Evolutionary conservation across 2,329 filamentous ascomycete genomes (phyloP).

Genomic region (Colletotrichum aenigma): DNA sequence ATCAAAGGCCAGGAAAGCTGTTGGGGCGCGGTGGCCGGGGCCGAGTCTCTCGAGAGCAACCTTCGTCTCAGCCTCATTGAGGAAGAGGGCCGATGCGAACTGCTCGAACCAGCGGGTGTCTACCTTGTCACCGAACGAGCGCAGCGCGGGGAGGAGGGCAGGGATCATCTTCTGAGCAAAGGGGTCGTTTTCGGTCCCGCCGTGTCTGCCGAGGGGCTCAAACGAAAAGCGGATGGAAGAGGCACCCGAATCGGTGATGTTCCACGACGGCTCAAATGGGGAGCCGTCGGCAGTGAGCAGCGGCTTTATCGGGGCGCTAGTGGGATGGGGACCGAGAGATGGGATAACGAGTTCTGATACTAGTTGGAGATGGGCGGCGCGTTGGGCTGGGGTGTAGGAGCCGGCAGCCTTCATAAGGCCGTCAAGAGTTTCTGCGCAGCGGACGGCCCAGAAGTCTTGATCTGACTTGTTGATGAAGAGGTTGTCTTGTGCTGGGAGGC

Average conservation of each 20-base stretch:
- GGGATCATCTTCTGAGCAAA: slow-evolving; percentile 19
- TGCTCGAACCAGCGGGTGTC: slow-evolving; percentile 26
- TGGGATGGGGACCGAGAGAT: slow-evolving; percentile 14
- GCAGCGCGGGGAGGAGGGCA: slow-evolving; percentile 15
- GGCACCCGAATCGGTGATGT: slow-evolving; percentile 18
- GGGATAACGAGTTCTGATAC: slow-evolving; percentile 19
- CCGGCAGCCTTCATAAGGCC: slow-evolving; percentile 17
- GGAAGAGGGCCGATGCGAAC: slow-evolving; percentile 24
- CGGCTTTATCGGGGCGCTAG: slow-evolving; percentile 8
- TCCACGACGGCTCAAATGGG: slow-evolving; percentile 19
- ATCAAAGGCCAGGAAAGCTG: slow-evolving; percentile 28
- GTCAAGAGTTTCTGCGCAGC: slow-evolving; percentile 16
- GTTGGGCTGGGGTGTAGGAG: slow-evolving; percentile 17
- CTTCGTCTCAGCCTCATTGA: slow-evolving; percentile 18
- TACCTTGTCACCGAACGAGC: neutral
- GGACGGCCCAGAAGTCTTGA: slow-evolving; percentile 17
- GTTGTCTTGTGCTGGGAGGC: slow-evolving; percentile 6
- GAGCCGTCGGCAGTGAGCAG: slow-evolving; percentile 18
- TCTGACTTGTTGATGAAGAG: slow-evolving; percentile 16
- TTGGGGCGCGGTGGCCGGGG: slow-evolving; percentile 23
- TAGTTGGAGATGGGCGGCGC: slow-evolving; percentile 9
- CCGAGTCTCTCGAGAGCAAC: slow-evolving; percentile 16
- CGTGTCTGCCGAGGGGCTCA: slow-evolving; percentile 19
- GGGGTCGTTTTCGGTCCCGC: slow-evolving; percentile 10
- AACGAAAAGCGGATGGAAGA: slow-evolving; percentile 21